Evolutionary conservation across 2,329 filamentous ascomycete species (phyloP).

Genomic region (Knufia petricola): DNA sequence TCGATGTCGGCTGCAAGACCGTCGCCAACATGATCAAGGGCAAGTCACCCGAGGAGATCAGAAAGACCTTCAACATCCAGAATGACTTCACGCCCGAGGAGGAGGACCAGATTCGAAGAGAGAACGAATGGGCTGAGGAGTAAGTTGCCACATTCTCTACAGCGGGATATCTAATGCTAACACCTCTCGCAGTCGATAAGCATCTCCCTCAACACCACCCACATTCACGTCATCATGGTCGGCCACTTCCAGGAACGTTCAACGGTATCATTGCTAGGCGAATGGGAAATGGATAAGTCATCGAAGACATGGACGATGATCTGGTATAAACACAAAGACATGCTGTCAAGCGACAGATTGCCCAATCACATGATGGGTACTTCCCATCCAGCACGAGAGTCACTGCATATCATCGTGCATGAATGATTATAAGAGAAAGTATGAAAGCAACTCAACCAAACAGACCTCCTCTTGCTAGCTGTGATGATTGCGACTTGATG

Average conservation of each 20-base stretch:
- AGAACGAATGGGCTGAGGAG: conserved; percentile 89
- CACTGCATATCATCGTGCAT: background rate
- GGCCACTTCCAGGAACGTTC: background rate
- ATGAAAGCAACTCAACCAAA: background rate
- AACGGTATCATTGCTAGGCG: background rate
- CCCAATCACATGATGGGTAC: too few relatives aligned
- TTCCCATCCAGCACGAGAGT: background rate
- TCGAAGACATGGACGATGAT: background rate
- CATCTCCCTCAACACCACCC: background rate
- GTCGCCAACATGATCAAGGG: conserved; percentile 99
- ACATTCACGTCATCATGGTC: background rate
- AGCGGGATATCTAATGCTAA: conserved; percentile 11
- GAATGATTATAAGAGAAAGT: background rate
- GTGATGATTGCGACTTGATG: too few relatives aligned
- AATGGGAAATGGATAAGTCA: background rate
- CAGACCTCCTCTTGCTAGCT: too few relatives aligned
- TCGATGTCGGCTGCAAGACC: conserved; percentile 98
- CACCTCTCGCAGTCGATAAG: conserved; percentile 41
- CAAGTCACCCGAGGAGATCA: conserved; percentile 97
- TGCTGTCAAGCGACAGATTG: background rate
- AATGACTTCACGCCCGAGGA: conserved; percentile 99
- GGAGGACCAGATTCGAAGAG: conserved; percentile 90
- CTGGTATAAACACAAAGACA: background rate
- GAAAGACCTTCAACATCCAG: conserved; percentile 99
- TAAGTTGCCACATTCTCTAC: conserved; percentile 27